A percentile compares a stretch with the other conserved stretches of the same genome.
Conservation (phyloP, 2,329 filamentous ascomycete species). For the Dryadomyces sulphureus region DNA sequence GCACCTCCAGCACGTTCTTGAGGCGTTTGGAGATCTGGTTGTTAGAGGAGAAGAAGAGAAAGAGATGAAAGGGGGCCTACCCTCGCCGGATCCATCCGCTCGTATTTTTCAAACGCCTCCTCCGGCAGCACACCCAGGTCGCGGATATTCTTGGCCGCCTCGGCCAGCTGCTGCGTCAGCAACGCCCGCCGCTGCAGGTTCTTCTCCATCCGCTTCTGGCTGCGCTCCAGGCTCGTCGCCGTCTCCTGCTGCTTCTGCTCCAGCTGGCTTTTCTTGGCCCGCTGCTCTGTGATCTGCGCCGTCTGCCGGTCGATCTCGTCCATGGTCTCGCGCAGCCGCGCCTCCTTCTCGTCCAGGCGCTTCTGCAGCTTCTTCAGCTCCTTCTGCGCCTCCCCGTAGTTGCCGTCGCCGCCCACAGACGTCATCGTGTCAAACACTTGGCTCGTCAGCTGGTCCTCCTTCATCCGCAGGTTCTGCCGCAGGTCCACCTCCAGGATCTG, state of each 20-base stretch:
- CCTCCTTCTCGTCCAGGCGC: conserved; percentile 49
- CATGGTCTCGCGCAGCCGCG: conserved; percentile 62
- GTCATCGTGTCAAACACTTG: conserved; percentile 53
- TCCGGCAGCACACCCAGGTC: conserved; percentile 88
- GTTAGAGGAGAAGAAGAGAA: background rate
- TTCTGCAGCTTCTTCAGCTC: conserved; percentile 69
- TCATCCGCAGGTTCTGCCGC: conserved; percentile 75
- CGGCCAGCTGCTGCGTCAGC: conserved; percentile 59
- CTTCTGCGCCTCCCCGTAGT: conserved; percentile 62
- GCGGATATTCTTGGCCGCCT: conserved; percentile 78
- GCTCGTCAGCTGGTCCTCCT: conserved; percentile 71
- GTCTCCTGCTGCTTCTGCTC: conserved; percentile 63
- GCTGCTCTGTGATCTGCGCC: conserved; percentile 38
- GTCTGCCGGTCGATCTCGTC: conserved; percentile 43
- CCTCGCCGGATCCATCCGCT: conserved; percentile 62
- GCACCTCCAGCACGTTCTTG: conserved; percentile 78
- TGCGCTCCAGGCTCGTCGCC: conserved; percentile 62
- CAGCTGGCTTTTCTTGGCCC: conserved; percentile 42
- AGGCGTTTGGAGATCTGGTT: conserved; percentile 48
- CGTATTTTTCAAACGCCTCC: conserved; percentile 84
- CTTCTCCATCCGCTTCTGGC: conserved; percentile 85
- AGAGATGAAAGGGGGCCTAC: conserved; percentile 28
- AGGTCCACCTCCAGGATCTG: conserved; percentile 74
- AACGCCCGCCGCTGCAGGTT: conserved; percentile 78
- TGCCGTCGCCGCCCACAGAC: conserved; percentile 34